Conservation (phyloP, 1,284 basidiomycete genomes). For the Microbotryomycetes sp. region DNA sequence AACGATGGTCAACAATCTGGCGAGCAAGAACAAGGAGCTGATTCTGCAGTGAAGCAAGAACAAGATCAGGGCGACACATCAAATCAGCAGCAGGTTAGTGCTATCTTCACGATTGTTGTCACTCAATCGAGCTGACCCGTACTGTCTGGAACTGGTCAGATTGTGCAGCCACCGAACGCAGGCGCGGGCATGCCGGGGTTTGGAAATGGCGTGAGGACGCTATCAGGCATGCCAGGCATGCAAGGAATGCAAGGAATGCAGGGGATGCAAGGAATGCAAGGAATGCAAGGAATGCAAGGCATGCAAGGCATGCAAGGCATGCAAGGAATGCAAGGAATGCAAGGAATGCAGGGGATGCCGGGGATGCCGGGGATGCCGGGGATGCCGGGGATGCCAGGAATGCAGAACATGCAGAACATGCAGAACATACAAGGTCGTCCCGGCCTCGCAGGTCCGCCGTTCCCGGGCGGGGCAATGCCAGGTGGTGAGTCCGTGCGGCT, state of each 20-base stretch:
- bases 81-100: slow-evolving; percentile 44
- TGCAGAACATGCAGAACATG: slow-evolving; percentile 14
- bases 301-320: slow-evolving; percentile 41
- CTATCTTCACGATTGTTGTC: slow-evolving; percentile 48
- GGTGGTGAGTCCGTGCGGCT: not conserved
- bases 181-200: no score
- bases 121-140: no score
- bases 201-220: slow-evolving; percentile 51
- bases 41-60: slow-evolving; percentile 42
- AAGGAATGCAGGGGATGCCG: slow-evolving; percentile 1
- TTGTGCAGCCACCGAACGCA: no score
- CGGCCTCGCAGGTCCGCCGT: not conserved
- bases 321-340: slow-evolving; percentile 1
- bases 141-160: no score
- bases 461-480: not conserved
- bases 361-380: not conserved
- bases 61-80: slow-evolving; percentile 56
- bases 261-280: slow-evolving; percentile 47
- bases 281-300: slow-evolving; percentile 39
- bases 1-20: slow-evolving; percentile 8
- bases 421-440: slow-evolving; percentile 8
- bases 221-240: slow-evolving; percentile 50
- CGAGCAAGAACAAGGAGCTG: slow-evolving; percentile 3
- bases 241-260: slow-evolving; percentile 42
- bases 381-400: not conserved